These are phyloP conservation scores for Metschnikowia shivogae DNA, from an alignment of 805 yeast genomes.

Conservation along the genomic window DNA sequence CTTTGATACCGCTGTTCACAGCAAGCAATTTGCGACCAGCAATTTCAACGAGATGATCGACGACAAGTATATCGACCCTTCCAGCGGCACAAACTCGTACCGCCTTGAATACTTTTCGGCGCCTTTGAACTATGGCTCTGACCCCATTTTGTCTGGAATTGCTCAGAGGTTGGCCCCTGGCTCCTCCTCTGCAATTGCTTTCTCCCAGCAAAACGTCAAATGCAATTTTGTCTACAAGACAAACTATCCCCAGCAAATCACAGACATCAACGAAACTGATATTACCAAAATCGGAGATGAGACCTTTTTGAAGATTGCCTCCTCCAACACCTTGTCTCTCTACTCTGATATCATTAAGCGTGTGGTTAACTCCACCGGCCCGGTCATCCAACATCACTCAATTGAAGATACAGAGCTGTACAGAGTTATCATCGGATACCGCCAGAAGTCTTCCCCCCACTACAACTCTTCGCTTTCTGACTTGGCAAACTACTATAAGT, in stretches of 20 bases:
- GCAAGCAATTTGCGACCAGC: slow-evolving; percentile 22
- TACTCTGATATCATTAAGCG: slow-evolving; percentile 69
- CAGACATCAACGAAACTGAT: slow-evolving; percentile 40
- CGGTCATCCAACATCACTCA: slow-evolving; percentile 84
- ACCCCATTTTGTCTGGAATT: slow-evolving; percentile 42
- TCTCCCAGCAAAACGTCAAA: slow-evolving; percentile 49
- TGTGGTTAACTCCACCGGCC: slow-evolving; percentile 78
- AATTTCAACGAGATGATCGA: slow-evolving; percentile 75
- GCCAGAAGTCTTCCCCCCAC: slow-evolving; percentile 77
- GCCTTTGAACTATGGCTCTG: slow-evolving; percentile 44
- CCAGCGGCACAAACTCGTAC: slow-evolving; percentile 42
- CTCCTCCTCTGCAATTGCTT: slow-evolving; percentile 12
- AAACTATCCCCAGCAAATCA: slow-evolving; percentile 20
- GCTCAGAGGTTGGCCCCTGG: slow-evolving; percentile 27
- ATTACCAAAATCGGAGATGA: slow-evolving; percentile 71
- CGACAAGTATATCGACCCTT: slow-evolving; percentile 67
- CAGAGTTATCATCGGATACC: slow-evolving; percentile 84
- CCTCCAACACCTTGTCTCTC: slow-evolving; percentile 71
- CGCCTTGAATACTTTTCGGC: slow-evolving; percentile 80
- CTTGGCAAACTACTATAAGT: slow-evolving; percentile 82
- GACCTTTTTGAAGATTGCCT: slow-evolving; percentile 72
- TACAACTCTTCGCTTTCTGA: slow-evolving; percentile 84
- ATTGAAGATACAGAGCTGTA: slow-evolving; percentile 78
- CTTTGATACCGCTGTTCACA: slow-evolving; percentile 67
- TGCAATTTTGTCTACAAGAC: slow-evolving; percentile 85